Percentiles rank a stretch among this genome's conserved stretches.
Evolutionary conservation across 2,329 filamentous ascomycete species (phyloP).

Genomic region (Aspergillus bombycis): DNA sequence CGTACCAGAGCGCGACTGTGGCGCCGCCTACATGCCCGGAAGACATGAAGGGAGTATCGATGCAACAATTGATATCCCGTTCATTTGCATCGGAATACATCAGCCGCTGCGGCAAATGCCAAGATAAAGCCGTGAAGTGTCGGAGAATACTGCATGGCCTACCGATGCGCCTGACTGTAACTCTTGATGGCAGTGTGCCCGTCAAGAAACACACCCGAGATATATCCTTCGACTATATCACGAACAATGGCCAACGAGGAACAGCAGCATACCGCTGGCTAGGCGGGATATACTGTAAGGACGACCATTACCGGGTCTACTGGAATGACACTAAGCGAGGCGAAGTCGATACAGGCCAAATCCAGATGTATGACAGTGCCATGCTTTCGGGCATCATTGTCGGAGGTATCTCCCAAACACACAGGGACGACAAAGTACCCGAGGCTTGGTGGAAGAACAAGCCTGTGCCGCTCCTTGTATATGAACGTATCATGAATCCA

Average conservation of each 20-base stretch:
- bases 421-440: slow-evolving; percentile 28
- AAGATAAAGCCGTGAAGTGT: slow-evolving; percentile 23
- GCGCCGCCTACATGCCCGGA: neutral
- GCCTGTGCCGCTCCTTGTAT: slow-evolving; percentile 35
- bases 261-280: slow-evolving; percentile 41
- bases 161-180: slow-evolving; percentile 36
- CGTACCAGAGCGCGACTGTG: neutral
- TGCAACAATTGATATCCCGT: neutral
- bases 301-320: slow-evolving; percentile 30
- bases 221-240: slow-evolving; percentile 28
- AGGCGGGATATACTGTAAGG: slow-evolving; percentile 38
- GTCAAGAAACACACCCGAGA: slow-evolving; percentile 30
- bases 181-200: slow-evolving; percentile 12
- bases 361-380: slow-evolving; percentile 37
- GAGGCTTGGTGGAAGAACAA: slow-evolving; percentile 25
- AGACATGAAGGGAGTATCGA: neutral
- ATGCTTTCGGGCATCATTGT: slow-evolving; percentile 30
- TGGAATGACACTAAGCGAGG: slow-evolving; percentile 36
- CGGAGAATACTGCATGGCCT: slow-evolving; percentile 24
- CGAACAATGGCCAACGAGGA: slow-evolving; percentile 17
- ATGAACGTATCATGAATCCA: slow-evolving; percentile 38
- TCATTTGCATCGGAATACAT: neutral
- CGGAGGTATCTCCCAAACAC: slow-evolving; percentile 23
- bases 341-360: slow-evolving; percentile 22
- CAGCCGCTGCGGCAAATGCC: neutral